phyloP scores from a whole-genome alignment of 495 filamentous ascomycete genomes.

The Viridothelium virens region DNA sequence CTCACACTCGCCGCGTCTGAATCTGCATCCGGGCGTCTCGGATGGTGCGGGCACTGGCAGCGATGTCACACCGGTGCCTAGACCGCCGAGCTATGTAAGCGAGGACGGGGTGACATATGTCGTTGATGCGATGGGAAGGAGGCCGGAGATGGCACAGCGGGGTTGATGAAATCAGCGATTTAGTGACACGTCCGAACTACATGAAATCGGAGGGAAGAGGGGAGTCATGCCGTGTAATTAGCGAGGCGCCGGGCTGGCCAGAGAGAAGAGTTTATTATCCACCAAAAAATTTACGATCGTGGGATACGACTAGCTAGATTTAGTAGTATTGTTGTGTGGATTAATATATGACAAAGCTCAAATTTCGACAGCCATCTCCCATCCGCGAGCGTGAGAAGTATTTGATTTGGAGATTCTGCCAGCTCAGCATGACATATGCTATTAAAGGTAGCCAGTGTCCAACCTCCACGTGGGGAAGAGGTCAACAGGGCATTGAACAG shows the following conservation, averaged over 20 bases:
- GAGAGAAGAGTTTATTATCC: background rate
- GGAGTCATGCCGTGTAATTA: background rate
- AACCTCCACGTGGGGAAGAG: background rate
- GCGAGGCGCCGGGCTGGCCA: no score
- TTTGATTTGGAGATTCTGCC: no score
- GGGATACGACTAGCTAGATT: no score
- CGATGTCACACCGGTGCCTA: background rate
- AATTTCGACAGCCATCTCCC: no score
- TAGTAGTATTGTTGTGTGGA: no score
- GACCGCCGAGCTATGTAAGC: slow-evolving; percentile 2
- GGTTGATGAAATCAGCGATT: background rate
- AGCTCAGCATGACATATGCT: no score
- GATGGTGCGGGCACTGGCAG: background rate
- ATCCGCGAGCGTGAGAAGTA: no score
- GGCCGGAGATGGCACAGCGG: slow-evolving; percentile 8
- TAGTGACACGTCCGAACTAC: no score
- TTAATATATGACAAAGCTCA: no score
- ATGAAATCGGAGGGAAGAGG: background rate
- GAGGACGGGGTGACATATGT: background rate
- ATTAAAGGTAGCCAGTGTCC: background rate
- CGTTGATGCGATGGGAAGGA: background rate
- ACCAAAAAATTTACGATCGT: no score
- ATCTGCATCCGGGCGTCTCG: background rate
- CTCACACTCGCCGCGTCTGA: background rate
- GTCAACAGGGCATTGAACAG: background rate